Base-by-base conservation (phyloP, 208 protist species). In the Tritrichomonas foetus region DNA sequence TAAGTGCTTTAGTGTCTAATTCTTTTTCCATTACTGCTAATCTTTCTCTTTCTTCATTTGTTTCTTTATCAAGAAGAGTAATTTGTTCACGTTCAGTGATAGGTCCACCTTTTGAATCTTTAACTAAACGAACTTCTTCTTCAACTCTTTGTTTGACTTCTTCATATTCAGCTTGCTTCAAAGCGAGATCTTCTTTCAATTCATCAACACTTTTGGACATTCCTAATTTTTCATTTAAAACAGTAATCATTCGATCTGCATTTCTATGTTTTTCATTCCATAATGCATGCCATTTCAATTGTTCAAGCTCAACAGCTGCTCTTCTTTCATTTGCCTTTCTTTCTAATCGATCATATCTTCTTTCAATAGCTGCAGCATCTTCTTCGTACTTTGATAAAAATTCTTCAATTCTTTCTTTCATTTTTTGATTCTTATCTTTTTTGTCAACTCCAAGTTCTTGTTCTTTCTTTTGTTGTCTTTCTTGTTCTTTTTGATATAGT, bases 271-370 rank as follows among this genome's bases (percentile, higher is more conserved):
- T 82, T 50, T 41, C 41, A 16, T 49, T 82, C 74, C 74, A 82
- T 30, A 82, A 27, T 30, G 33, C 74, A 82, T 47, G 39, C 74
- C 74, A 82, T 41, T 82, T 82, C 0, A 13, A 47, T 25, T 82
- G 74, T 25, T 82, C 74, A 8, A 82, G 22, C 50, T 82, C 74
- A 41, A 50, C 74, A 30, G 33, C 33, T 16, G 33, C 41, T 27
- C 41, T 82, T 41, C 41, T 82, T 41, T 82, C 33, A 30, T 30
- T 39, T 9, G 74, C 74, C 11, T 33, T 39, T 82, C 74, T 82
- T 82, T 82, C 74, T n/a, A 82, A 41, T 27, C 41, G 33, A 16
- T 82, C 74, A 39, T 50, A 82, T 82, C 74, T 82, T 41, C 74
- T 82, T 82, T 82, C 74, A 50, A 82, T 39, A 14, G 74, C 74